Base-by-base conservation (phyloP, 2,329 filamentous ascomycete genomes). In the Colletotrichum sp. region DNA sequence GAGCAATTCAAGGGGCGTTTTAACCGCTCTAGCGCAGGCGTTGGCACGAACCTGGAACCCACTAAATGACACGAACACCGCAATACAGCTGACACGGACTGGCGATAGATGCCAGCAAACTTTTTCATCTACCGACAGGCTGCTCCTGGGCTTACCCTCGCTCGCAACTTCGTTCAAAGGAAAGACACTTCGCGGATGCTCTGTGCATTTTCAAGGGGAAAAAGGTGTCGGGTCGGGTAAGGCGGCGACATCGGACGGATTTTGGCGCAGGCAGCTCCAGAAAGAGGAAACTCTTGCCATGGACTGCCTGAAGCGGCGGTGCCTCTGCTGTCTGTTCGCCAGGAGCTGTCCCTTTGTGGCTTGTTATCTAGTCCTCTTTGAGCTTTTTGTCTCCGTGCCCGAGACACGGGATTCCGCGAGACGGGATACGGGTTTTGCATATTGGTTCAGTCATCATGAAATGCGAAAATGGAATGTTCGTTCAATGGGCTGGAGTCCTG, bases 11-110 rank as follows among this genome's bases (percentile, higher is more conserved):
- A 61, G 22, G 59, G 60, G 44, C n/a, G 60, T 30, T 48, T 68
- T 75, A 65, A 32, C 59, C 70, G 64, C 70, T 73, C 36, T 75
- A 68, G 69, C 55, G 73, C n/a, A 44, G n/a, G 57, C 44, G 64
- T 73, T 67, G 32, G 36, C 64, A 68, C 59, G 48, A 64, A 75
- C 44, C 36, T 72, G 69, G 69, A 75, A 72, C 63, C 73, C 64
- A 39, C 70, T 68, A 64, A 57, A 60, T 63, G 72, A 75, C 64
- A 75, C 73, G 32, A 73, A 36, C 69, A 48, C 44, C 44, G 55
- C 69, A 48, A 27, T 27, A 30, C 27, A 52, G 44, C 69, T 63
- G 27, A 59, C 57, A 55, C 57, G 55, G 68, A 63, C 30, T 57
- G 28, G 32, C 28, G 12, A 44, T 48, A 52, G 57, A 68, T 57